A percentile compares a stretch with the other conserved stretches of the same genome.
These are phyloP conservation scores for Chlorella sp. DNA, from an alignment of 139 green algal species.

Conservation along the genomic window DNA sequence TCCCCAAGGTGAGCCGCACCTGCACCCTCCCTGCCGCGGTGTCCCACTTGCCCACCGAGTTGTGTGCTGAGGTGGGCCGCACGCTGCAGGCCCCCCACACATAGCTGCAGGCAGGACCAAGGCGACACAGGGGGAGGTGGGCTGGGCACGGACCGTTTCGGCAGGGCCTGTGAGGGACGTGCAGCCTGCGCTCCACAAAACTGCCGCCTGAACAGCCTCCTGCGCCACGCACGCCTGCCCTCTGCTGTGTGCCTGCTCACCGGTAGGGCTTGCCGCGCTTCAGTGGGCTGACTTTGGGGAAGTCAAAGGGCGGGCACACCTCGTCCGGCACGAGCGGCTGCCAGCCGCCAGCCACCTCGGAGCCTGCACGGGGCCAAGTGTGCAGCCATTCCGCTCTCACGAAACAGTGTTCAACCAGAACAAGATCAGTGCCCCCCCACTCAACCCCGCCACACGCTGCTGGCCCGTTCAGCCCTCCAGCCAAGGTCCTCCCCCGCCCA, in stretches of 20 bases:
- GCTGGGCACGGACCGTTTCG: too few relatives aligned
- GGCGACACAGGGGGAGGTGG: not conserved
- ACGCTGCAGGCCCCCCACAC: constrained; percentile 63
- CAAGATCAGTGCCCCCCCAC: not conserved
- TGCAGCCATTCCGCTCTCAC: too few relatives aligned
- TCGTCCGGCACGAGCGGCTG: constrained; percentile 33
- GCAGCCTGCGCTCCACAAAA: too few relatives aligned
- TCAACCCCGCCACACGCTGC: not conserved
- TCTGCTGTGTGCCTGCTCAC: not conserved
- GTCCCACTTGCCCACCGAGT: constrained; percentile 79
- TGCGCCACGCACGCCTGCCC: too few relatives aligned
- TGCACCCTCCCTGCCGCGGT: constrained; percentile 35
- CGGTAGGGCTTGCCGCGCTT: constrained; percentile 45
- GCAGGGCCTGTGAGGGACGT: too few relatives aligned
- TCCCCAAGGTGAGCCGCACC: not conserved
- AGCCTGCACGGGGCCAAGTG: not conserved
- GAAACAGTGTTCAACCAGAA: too few relatives aligned
- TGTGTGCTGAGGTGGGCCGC: constrained; percentile 74
- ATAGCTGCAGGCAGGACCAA: constrained; percentile 40
- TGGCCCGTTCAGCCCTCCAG: not conserved
- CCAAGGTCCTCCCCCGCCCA: too few relatives aligned
- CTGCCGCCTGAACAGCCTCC: too few relatives aligned
- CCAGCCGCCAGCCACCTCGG: not conserved
- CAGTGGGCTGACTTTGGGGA: constrained; percentile 52
- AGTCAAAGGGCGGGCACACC: constrained; percentile 48